These are phyloP conservation scores for Codiaeum variegatum DNA, from an alignment of 441 rosid species.

Conservation along the genomic window DNA sequence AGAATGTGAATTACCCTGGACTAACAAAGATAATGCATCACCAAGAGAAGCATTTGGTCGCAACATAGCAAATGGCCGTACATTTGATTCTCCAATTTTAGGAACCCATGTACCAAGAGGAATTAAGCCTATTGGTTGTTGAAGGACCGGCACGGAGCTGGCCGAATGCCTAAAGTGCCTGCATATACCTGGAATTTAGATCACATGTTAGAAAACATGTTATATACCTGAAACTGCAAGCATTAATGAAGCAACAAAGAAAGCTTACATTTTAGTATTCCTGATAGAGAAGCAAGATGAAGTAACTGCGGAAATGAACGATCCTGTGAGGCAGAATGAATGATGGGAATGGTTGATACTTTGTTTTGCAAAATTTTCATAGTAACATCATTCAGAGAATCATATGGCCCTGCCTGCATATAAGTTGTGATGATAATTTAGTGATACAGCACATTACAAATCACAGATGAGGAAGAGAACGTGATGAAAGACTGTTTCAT, in stretches of 20 bases:
- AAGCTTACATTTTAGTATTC: slow-evolving; percentile 55
- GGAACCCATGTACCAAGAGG: slow-evolving; percentile 63
- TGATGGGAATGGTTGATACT: slow-evolving; percentile 49
- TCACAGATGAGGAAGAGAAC: not conserved
- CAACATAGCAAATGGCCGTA: slow-evolving; percentile 51
- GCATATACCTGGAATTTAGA: slow-evolving; percentile 47
- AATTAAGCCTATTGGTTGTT: slow-evolving; percentile 44
- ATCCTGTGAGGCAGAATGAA: slow-evolving; percentile 47
- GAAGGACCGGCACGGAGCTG: slow-evolving; percentile 50
- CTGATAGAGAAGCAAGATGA: slow-evolving; percentile 61
- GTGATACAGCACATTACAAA: not conserved
- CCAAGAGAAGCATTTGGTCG: slow-evolving; percentile 54
- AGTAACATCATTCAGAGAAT: slow-evolving; percentile 51
- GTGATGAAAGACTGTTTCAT: not conserved
- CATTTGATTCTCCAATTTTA: slow-evolving; percentile 49
- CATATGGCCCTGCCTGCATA: slow-evolving; percentile 56
- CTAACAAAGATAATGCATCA: slow-evolving; percentile 50
- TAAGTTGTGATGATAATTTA: not conserved
- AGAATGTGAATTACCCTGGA: slow-evolving; percentile 39
- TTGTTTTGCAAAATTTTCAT: slow-evolving; percentile 49
- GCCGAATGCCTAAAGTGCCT: slow-evolving; percentile 58
- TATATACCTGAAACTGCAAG: not conserved
- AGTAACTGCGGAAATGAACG: slow-evolving; percentile 60
- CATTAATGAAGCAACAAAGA: not conserved
- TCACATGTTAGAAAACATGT: slow-evolving; percentile 24